These are phyloP conservation scores for Epichloe brachyelytri DNA, from an alignment of 2,329 filamentous ascomycete species.

Conservation along the genomic window DNA sequence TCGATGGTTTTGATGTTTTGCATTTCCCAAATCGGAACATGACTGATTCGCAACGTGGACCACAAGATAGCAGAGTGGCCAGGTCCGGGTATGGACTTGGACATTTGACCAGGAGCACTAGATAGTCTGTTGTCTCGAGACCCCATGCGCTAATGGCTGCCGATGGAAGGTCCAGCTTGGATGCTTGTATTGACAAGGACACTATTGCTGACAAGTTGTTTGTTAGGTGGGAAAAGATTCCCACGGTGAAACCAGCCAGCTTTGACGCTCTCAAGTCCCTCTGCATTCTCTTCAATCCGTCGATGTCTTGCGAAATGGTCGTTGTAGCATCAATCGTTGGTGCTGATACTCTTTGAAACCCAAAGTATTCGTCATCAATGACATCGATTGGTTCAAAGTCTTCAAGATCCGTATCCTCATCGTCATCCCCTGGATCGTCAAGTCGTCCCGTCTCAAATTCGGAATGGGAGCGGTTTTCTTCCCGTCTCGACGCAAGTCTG, in stretches of 20 bases:
- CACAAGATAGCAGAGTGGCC: conserved; percentile 34
- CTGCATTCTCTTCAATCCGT: conserved; percentile 1
- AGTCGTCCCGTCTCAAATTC: not conserved
- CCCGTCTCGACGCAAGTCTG: not conserved
- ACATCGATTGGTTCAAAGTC: not conserved
- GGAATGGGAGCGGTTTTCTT: not conserved
- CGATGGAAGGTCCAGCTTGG: conserved; percentile 58
- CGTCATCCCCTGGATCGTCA: not conserved
- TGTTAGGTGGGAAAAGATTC: conserved; percentile 39
- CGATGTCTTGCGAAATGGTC: not conserved
- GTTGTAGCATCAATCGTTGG: not conserved
- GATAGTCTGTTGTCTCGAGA: conserved; percentile 50
- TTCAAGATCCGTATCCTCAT: not conserved
- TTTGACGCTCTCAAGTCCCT: conserved; percentile 39
- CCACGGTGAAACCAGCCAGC: conserved; percentile 56
- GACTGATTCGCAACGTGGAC: conserved; percentile 20
- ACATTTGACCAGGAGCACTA: conserved; percentile 61
- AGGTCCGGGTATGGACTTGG: conserved; percentile 46
- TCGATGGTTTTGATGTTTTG: conserved; percentile 56
- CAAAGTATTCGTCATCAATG: conserved; percentile 4
- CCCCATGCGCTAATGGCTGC: conserved; percentile 71
- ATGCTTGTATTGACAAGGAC: conserved; percentile 55
- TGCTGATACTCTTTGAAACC: not conserved
- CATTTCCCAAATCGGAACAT: conserved; percentile 59
- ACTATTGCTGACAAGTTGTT: conserved; percentile 32